Percentiles rank a stretch among this genome's conserved stretches.
Conservation (phyloP, 306 rosid genomes). For the Quercus gilva region DNA sequence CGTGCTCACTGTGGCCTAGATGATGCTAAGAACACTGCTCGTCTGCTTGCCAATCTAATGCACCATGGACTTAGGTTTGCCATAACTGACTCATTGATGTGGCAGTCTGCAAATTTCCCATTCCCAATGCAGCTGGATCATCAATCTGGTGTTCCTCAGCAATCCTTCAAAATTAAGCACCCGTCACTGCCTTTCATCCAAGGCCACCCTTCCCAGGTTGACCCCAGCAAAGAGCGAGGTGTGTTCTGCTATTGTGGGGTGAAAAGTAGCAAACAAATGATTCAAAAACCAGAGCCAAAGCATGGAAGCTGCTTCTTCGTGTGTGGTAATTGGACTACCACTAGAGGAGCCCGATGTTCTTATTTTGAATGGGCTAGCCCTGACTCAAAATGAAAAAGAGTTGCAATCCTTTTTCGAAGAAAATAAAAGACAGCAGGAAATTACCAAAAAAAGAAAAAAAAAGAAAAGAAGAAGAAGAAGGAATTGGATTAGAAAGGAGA, state of each 20-base stretch:
- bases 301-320: constrained; percentile 46
- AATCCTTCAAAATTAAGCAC: background rate
- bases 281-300: constrained; percentile 42
- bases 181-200: constrained; percentile 3
- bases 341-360: constrained; percentile 40
- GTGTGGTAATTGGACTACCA: constrained; percentile 51
- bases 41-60: constrained; percentile 21
- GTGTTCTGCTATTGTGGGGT: constrained; percentile 34
- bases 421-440: background rate
- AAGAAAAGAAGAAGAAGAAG: background rate
- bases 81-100: constrained; percentile 19
- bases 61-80: constrained; percentile 15
- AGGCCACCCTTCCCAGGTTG: background rate
- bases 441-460: background rate
- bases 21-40: constrained; percentile 28
- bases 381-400: constrained; percentile 22
- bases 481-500: background rate
- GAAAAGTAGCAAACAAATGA: constrained; percentile 44
- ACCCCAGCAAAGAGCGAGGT: background rate
- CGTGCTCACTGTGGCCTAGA: constrained; percentile 34
- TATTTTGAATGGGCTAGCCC: constrained; percentile 46
- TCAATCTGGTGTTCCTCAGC: background rate
- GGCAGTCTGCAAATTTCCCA: constrained; percentile 1
- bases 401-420: background rate
- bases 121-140: constrained; percentile 1